phyloP scores from a whole-genome alignment of 169 alveolate species.

The Theileria annulata region DNA sequence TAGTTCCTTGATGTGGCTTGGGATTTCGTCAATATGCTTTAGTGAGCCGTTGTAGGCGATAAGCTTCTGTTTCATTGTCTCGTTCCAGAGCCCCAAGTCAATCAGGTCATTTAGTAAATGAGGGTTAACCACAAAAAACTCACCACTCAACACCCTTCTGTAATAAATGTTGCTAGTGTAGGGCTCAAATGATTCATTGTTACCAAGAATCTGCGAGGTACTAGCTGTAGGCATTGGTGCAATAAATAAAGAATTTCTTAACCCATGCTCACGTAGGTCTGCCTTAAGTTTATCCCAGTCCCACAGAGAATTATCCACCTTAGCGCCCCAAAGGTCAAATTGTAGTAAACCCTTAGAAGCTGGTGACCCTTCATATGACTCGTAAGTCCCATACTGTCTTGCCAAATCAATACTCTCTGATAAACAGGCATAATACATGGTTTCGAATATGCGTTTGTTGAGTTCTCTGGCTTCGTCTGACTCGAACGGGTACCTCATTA shows the following conservation, averaged over 20 bases:
- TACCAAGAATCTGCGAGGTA: constrained; percentile 95
- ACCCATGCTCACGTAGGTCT: constrained; percentile 89
- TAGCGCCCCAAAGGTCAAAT: constrained; percentile 95
- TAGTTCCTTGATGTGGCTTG: constrained; percentile 88
- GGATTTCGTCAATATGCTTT: constrained; percentile 89
- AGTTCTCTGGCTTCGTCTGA: constrained; percentile 90
- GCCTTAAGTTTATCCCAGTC: constrained; percentile 93
- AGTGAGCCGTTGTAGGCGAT: constrained; percentile 95
- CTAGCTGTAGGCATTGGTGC: constrained; percentile 99
- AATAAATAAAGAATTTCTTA: constrained; percentile 93
- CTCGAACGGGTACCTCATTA: constrained; percentile 94
- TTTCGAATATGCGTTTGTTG: constrained; percentile 94
- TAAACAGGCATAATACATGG: constrained; percentile 96
- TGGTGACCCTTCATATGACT: constrained; percentile 94
- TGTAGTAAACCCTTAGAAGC: constrained; percentile 94
- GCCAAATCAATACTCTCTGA: constrained; percentile 94
- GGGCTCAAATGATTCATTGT: constrained; percentile 98
- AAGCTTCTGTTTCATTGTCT: constrained; percentile 90
- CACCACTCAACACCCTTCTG: constrained; percentile 98
- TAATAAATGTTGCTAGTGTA: constrained; percentile 96
- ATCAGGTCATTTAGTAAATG: constrained; percentile 94
- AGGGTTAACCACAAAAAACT: constrained; percentile 95
- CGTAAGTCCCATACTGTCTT: constrained; percentile 90
- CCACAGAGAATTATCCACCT: constrained; percentile 82
- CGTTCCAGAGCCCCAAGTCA: constrained; percentile 92